These are phyloP conservation scores for Vanilla planifolia DNA, from an alignment of 106 monocot species.

Conservation along the genomic window DNA sequence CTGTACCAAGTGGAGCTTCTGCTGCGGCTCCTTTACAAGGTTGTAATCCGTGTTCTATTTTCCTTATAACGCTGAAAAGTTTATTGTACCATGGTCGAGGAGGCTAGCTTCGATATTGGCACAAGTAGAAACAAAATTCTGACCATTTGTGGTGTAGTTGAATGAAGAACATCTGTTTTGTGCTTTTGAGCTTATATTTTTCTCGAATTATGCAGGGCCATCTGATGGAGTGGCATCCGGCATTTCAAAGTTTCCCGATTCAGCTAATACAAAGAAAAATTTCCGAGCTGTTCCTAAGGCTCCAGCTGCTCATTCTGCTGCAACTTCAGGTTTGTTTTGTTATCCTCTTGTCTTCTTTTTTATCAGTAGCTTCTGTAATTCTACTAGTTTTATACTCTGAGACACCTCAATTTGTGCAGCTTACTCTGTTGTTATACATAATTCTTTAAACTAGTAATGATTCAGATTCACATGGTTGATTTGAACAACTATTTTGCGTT, in stretches of 20 bases:
- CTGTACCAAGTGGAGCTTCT: slow-evolving; percentile 37
- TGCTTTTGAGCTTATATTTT: not conserved
- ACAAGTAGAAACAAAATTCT: not conserved
- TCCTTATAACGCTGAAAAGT: not conserved
- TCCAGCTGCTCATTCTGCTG: not conserved
- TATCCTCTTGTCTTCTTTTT: not conserved
- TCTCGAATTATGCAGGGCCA: not conserved
- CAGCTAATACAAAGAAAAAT: slow-evolving; percentile 3
- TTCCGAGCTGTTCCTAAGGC: slow-evolving; percentile 5
- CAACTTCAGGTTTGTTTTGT: not conserved
- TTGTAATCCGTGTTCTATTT: not conserved
- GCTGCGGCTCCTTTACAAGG: slow-evolving; percentile 25
- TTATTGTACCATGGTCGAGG: not conserved
- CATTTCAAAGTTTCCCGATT: not conserved
- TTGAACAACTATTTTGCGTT: not conserved
- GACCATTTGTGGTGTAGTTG: not conserved
- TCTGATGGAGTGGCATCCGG: slow-evolving; percentile 1
- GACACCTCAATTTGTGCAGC: slow-evolving; percentile 1
- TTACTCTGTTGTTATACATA: not conserved
- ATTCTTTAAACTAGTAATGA: not conserved
- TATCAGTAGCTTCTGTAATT: not conserved
- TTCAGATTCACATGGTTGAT: not conserved
- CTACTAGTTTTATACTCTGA: not conserved
- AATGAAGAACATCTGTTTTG: not conserved
- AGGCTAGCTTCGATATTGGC: not conserved